Conservation (phyloP, 345 rosid species). For the Cochlearia excelsa region DNA sequence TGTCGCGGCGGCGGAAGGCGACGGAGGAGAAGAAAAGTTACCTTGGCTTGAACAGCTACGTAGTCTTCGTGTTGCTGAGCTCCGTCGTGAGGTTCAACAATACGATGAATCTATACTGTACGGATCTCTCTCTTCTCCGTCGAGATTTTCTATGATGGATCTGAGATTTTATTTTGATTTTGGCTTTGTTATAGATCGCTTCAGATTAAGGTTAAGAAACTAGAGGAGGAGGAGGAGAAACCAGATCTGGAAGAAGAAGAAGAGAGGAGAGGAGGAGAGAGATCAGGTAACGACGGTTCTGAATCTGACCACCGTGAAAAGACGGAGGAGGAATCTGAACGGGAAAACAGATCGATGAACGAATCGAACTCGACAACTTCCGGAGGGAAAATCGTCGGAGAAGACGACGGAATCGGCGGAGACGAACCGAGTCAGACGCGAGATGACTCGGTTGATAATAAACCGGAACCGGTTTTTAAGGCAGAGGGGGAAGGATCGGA, state of each 20-base stretch:
- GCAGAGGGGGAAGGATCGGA: constrained; percentile 36
- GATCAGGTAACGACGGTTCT: constrained; percentile 35
- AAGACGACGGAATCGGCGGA: constrained; percentile 12
- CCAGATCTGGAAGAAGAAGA: constrained; percentile 38
- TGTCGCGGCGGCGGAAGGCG: background rate
- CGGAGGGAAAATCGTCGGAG: constrained; percentile 34
- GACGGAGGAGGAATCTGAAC: constrained; percentile 45
- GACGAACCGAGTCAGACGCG: constrained; percentile 29
- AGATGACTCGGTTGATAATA: constrained; percentile 28
- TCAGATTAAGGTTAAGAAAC: constrained; percentile 35
- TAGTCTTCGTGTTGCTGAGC: constrained; percentile 69
- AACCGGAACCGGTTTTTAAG: constrained; percentile 35
- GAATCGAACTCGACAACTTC: constrained; percentile 74
- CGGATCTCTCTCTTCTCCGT: constrained; percentile 19
- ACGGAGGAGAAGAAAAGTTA: constrained; percentile 25
- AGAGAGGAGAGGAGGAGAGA: constrained; percentile 10
- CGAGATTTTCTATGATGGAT: constrained; percentile 5
- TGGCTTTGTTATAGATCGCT: constrained; percentile 37
- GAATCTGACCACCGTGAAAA: constrained; percentile 19
- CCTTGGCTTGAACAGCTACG: constrained; percentile 74
- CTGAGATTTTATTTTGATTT: constrained; percentile 16
- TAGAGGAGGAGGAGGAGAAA: constrained; percentile 32
- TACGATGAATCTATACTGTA: constrained; percentile 70
- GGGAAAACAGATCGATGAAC: constrained; percentile 64
- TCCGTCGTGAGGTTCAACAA: constrained; percentile 63